Evolutionary conservation across 2,329 filamentous ascomycete species (phyloP).

Genomic region (Colletotrichum plurivorum): DNA sequence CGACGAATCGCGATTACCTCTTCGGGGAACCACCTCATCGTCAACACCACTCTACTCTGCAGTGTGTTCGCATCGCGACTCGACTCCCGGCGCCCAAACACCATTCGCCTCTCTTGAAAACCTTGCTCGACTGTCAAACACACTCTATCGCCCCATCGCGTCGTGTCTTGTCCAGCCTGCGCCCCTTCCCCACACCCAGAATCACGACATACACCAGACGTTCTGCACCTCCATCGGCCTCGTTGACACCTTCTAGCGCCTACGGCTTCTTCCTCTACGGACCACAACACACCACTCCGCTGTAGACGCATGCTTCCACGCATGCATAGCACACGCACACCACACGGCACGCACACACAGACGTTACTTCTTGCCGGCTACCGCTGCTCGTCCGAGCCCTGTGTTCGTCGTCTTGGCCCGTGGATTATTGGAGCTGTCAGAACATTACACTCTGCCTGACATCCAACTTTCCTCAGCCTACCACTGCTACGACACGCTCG

Average conservation of each 20-base stretch:
- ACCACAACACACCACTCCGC: too few species aligned
- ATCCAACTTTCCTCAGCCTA: not conserved
- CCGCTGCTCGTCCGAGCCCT: conserved; percentile 12
- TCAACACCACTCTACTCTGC: not conserved
- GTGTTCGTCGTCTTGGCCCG: not conserved
- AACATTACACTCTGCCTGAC: conserved; percentile 19
- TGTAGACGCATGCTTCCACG: too few species aligned
- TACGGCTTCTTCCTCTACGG: conserved; percentile 2
- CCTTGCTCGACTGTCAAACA: conserved; percentile 25
- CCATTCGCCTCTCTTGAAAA: not conserved
- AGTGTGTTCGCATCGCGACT: conserved; percentile 28
- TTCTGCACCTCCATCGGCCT: not conserved
- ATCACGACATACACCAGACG: conserved; percentile 25
- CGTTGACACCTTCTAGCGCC: conserved; percentile 25
- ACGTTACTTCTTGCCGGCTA: not conserved
- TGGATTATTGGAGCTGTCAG: conserved; percentile 12
- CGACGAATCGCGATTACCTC: conserved; percentile 6
- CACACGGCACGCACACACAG: too few species aligned
- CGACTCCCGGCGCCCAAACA: conserved; percentile 2
- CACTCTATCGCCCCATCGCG: not conserved
- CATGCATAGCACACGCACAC: too few species aligned
- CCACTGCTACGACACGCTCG: too few species aligned
- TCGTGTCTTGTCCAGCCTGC: conserved; percentile 2
- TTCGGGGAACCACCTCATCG: conserved; percentile 26
- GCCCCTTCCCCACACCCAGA: conserved; percentile 4